Conservation (phyloP, 2,329 filamentous ascomycete species). For the Pseudogymnoascus sp. region DNA sequence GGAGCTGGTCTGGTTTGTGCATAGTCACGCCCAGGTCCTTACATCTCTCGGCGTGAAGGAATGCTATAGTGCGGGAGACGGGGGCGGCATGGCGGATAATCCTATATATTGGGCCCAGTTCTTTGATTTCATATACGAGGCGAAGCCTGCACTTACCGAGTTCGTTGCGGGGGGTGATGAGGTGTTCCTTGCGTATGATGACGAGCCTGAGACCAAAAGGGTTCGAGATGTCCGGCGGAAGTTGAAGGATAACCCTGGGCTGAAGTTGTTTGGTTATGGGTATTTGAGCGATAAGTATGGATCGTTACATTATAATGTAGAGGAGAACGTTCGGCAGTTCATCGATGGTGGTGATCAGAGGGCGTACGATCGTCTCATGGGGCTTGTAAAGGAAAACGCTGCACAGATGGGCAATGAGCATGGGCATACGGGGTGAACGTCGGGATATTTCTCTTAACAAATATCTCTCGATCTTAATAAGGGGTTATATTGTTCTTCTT, state of each 20-base stretch:
- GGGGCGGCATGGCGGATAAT: not conserved
- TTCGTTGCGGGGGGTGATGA: not conserved
- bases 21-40: not conserved
- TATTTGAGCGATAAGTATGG: not conserved
- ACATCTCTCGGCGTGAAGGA: not conserved
- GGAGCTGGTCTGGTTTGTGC: not conserved
- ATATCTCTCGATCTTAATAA: not conserved
- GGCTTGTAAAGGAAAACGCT: not conserved
- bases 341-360: not conserved
- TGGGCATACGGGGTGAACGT: not conserved
- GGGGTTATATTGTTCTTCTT: not conserved
- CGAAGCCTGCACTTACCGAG: not conserved
- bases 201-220: not conserved
- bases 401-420: not conserved
- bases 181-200: not conserved
- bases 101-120: not conserved
- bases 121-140: not conserved
- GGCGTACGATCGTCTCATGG: not conserved
- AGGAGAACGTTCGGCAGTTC: not conserved
- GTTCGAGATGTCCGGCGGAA: not conserved
- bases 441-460: not conserved
- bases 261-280: not conserved
- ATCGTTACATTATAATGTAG: not conserved
- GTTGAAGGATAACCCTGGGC: not conserved
- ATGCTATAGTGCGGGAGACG: not conserved